phyloP scores from a whole-genome alignment of 164 flowering plant species.

The Kalanchoe fedtschenkoi region DNA sequence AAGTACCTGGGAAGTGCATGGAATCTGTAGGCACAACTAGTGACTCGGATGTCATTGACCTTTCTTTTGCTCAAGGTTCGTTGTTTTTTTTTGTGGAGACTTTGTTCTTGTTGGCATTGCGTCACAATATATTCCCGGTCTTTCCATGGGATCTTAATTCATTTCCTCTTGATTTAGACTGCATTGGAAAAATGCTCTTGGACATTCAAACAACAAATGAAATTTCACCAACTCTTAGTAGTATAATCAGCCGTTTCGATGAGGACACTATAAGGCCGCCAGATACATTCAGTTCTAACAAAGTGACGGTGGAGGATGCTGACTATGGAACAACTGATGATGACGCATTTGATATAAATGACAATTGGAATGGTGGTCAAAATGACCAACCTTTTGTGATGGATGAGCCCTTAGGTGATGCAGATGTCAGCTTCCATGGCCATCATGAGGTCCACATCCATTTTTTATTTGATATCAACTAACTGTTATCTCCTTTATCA shows the following conservation, averaged over 20 bases:
- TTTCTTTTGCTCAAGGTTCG: conserved; percentile 75
- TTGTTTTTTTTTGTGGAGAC: not conserved
- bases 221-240: conserved; percentile 69
- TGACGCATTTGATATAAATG: conserved; percentile 32
- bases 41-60: conserved; percentile 46
- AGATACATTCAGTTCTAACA: conserved; percentile 21
- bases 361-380: conserved; percentile 33
- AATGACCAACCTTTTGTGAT: conserved; percentile 41
- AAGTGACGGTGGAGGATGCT: conserved; percentile 20
- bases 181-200: conserved; percentile 55
- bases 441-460: conserved; percentile 40
- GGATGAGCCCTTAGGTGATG: conserved; percentile 31
- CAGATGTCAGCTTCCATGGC: conserved; percentile 28
- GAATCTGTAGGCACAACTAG: conserved; percentile 21
- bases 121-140: not conserved
- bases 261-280: conserved; percentile 52
- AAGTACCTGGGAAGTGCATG: conserved; percentile 65
- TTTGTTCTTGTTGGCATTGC: not conserved
- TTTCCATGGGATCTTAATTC: not conserved
- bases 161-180: conserved; percentile 34
- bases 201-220: conserved; percentile 41
- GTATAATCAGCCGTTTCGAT: conserved; percentile 53
- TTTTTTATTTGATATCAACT: not conserved
- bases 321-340: conserved; percentile 12
- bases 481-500: not conserved